A percentile compares a stretch with the other conserved stretches of the same genome.
Conservation (phyloP, 148 eudicot species). For the Vaccinium vitisidaea region DNA sequence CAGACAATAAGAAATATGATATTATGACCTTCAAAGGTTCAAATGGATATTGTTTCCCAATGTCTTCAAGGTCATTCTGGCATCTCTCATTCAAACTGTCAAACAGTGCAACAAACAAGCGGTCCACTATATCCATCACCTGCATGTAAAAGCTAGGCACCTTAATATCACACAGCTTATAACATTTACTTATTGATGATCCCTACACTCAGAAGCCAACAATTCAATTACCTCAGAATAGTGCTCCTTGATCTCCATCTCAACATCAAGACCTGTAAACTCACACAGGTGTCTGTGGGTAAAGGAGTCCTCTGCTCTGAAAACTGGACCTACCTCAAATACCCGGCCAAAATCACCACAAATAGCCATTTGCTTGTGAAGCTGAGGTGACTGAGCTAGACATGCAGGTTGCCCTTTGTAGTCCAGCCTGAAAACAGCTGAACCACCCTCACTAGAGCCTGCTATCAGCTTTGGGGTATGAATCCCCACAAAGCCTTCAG, state of each 20-base stretch:
- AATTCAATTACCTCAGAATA: slow-evolving; percentile 70
- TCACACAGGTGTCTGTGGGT: slow-evolving; percentile 95
- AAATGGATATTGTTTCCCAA: slow-evolving; percentile 76
- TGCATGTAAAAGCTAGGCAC: slow-evolving; percentile 28
- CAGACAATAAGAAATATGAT: not conserved
- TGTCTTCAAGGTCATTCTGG: slow-evolving; percentile 68
- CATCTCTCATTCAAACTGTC: slow-evolving; percentile 66
- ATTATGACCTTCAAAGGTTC: slow-evolving; percentile 59
- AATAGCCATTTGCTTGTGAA: slow-evolving; percentile 91
- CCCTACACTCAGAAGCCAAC: not conserved
- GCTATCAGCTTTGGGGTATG: slow-evolving; percentile 86
- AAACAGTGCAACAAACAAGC: slow-evolving; percentile 73
- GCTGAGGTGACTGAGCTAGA: slow-evolving; percentile 95
- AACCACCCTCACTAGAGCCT: slow-evolving; percentile 96
- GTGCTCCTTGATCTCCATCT: slow-evolving; percentile 91
- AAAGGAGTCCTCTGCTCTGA: slow-evolving; percentile 89
- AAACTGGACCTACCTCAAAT: slow-evolving; percentile 88
- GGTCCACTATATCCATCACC: slow-evolving; percentile 93
- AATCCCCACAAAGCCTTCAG: slow-evolving; percentile 66
- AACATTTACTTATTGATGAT: not conserved
- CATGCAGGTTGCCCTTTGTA: slow-evolving; percentile 95
- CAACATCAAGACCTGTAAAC: slow-evolving; percentile 93
- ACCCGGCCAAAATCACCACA: slow-evolving; percentile 87
- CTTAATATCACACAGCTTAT: not conserved
- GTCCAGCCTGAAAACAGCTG: slow-evolving; percentile 82